Base-by-base conservation (phyloP, 768 basidiomycete genomes). In the Suillus lakei region DNA sequence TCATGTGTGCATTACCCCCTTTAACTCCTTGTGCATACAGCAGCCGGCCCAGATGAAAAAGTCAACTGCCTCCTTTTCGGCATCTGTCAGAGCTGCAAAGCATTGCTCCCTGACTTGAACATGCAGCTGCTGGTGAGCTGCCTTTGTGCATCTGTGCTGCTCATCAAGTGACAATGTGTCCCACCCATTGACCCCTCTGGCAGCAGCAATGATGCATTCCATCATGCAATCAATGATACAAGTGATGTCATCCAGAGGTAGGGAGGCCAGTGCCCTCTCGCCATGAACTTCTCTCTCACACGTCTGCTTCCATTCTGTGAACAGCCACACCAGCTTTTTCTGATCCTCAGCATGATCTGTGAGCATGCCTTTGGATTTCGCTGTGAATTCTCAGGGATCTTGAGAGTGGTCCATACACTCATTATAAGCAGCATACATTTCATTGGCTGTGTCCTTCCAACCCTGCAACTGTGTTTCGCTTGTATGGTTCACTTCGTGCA, bases 11-110 rank as follows among this genome's bases (percentile, higher is more conserved):
- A 64, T 73, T 72, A 2, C 77, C 76, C 6, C 72, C 73, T 34
- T 68, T n/a, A n/a, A n/a, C n/a, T n/a, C n/a, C n/a, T n/a, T n/a
- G n/a, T n/a, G n/a, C n/a, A n/a, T n/a, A n/a, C 73, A 74, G 67
- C 76, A 79, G 4, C 73, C 74, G 39, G 68, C 71, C 72, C 76
- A 75, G 28, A 79, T 66, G 66, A 79, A 78, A 26, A 79, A 64
- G 13, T 64, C 48, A 3, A 68, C 58, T 5, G 34, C 15, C 18
- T 62, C 61, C 28, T 66, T 61, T 39, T 76, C 69, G 2, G 8
- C 18, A n/a, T 60, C 64, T 13, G 65, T 56, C 18, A 72, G 58
- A 41, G 46, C 30, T 1, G 63, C 61, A 32, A 68, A 76, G 9
- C 34, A 63, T 5, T 50, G 62, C 18, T 60, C 48, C 4, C 72